phyloP scores from a whole-genome alignment of 257 asterid genomes.

The Przewalskia tangutica region DNA sequence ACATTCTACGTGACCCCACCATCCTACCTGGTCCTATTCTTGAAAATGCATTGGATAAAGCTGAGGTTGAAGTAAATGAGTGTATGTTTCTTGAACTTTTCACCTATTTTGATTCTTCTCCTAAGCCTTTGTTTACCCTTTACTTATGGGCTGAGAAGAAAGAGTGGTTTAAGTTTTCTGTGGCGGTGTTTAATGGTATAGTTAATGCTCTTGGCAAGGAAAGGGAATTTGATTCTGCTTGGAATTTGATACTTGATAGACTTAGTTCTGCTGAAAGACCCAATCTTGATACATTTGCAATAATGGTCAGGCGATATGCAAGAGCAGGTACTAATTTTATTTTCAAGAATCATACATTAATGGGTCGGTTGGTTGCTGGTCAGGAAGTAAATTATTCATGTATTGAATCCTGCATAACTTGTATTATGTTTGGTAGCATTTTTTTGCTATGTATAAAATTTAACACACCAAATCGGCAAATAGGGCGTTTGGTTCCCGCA shows the following conservation, averaged over 20 bases:
- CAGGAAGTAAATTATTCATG: too few species aligned
- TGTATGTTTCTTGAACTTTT: constrained; percentile 30
- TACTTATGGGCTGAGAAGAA: constrained; percentile 62
- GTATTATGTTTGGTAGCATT: too few species aligned
- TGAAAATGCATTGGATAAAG: constrained; percentile 37
- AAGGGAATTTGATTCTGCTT: constrained; percentile 49
- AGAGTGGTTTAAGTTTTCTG: constrained; percentile 33
- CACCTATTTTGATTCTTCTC: constrained; percentile 48
- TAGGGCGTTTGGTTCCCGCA: too few species aligned
- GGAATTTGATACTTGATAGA: constrained; percentile 51
- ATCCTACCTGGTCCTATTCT: constrained; percentile 47
- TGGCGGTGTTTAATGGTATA: constrained; percentile 45
- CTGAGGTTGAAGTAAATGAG: constrained; percentile 10
- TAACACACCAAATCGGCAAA: too few species aligned
- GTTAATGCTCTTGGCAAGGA: constrained; percentile 61
- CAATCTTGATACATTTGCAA: constrained; percentile 44
- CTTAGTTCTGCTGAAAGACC: constrained; percentile 25
- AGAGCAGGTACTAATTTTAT: constrained; percentile 49
- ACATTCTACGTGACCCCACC: constrained; percentile 32
- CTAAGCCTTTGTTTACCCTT: constrained; percentile 52
- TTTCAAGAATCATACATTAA: neutral
- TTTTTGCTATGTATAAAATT: too few species aligned
- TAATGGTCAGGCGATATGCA: constrained; percentile 60
- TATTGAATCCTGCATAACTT: too few species aligned
- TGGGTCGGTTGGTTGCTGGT: too few species aligned